Evolutionary conservation across 805 yeast species (phyloP).

Genomic region (Candida nitratophila): DNA sequence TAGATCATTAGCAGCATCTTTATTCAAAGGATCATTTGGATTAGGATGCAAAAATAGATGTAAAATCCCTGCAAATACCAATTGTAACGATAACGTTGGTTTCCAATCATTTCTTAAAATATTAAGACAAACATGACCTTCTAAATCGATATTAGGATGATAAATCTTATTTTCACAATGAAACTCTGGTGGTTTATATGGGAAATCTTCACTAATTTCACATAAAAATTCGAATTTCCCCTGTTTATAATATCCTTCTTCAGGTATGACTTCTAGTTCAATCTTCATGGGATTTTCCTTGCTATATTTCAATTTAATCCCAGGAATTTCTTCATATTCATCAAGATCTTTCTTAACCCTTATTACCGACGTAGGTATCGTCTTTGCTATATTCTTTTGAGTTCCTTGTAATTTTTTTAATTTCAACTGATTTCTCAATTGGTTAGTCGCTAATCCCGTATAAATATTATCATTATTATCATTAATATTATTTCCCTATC

Average conservation of each 20-base stretch:
- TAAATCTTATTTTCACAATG: constrained; percentile 64
- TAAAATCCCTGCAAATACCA: constrained; percentile 77
- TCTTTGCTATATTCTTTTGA: constrained; percentile 10
- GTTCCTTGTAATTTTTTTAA: constrained; percentile 24
- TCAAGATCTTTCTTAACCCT: constrained; percentile 71
- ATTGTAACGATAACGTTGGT: constrained; percentile 78
- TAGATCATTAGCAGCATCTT: constrained; percentile 70
- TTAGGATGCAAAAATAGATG: constrained; percentile 87
- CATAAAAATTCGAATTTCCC: constrained; percentile 71
- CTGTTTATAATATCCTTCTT: constrained; percentile 62
- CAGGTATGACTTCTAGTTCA: constrained; percentile 51
- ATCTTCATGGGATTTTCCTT: constrained; percentile 57
- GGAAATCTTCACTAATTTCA: constrained; percentile 62
- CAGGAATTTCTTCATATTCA: constrained; percentile 48
- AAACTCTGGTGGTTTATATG: constrained; percentile 90
- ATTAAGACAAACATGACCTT: constrained; percentile 88
- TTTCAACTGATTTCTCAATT: constrained; percentile 13
- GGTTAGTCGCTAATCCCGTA: not conserved
- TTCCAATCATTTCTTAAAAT: constrained; percentile 95
- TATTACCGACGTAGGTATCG: constrained; percentile 53
- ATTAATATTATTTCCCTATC: no score
- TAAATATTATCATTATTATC: not conserved
- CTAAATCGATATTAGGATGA: constrained; percentile 89
- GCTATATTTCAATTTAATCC: constrained; percentile 32
- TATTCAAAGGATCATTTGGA: constrained; percentile 86